Base-by-base conservation (phyloP, 202 grass and related monocot genomes). In the Setaria viridis region DNA sequence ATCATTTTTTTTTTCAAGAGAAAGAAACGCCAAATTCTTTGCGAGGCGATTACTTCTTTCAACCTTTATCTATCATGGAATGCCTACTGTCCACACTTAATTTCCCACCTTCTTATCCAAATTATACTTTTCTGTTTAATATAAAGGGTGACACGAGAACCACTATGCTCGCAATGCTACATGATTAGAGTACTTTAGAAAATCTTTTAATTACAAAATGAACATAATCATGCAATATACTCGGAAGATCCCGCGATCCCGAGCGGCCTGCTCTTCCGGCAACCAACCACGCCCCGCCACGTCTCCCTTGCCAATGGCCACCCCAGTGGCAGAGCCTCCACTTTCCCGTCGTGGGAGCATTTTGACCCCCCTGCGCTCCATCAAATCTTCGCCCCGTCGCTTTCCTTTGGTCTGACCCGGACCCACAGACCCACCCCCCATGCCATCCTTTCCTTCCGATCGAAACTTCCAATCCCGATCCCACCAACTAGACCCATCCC, bases 401-500 rank as follows among this genome's bases (percentile, higher is more conserved):
- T 75, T 80, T 75, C 59, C 58, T 4, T 32, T 70, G 55, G 20
- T 58, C 13, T 9, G 60, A 6, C n/a, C 21, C 8, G 2, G 7
- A 35, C 15, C 48, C 32, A 51, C 29, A 48, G n/a, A 2, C 15
- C 14, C 45, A 9, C 17, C 64, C 30, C 7, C 60, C 32, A 14
- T 41, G 17, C 62, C 63, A 19, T 60, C 53, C 77, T 76, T 85
- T 81, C 83, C 88, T 89, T 82, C 55, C 71, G 21, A 57, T 72
- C 55, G 64, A 82, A 89, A 77, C 88, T 78, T 89, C 82, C 71
- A 89, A 55, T 70, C 70, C 55, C 55, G 72, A 82, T 56, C 68
- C 64, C 72, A 89, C 83, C 78, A 25, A 68, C 72, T 62, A 16
- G 20, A 41, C 79, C 79, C 16, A 59, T 49, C 79, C 67, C 51